Evolutionary conservation across 495 filamentous ascomycete species (phyloP).

Genomic region (Trichoderma asperelloides): DNA sequence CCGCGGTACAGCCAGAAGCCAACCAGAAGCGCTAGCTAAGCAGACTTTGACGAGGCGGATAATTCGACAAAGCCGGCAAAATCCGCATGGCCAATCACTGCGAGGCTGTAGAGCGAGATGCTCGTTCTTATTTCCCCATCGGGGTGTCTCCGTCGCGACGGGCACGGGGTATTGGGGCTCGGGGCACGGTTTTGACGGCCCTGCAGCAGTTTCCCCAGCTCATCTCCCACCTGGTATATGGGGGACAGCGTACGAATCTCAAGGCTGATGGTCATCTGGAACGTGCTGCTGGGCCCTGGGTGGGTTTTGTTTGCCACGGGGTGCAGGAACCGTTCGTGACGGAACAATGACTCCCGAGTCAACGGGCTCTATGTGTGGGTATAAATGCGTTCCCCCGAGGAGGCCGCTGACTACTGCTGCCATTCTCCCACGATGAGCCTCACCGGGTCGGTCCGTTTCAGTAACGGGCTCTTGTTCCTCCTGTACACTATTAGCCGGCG

Average conservation of each 20-base stretch:
- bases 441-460: conserved; percentile 5
- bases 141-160: background rate
- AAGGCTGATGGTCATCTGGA: background rate
- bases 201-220: background rate
- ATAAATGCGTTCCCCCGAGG: background rate
- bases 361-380: background rate
- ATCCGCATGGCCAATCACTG: background rate
- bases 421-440: background rate
- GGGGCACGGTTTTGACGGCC: background rate
- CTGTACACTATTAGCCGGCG: conserved; percentile 1
- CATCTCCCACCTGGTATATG: background rate
- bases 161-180: background rate
- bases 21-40: background rate
- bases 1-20: background rate
- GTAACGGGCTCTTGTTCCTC: background rate
- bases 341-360: background rate
- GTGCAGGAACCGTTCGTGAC: background rate
- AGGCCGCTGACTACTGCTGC: background rate
- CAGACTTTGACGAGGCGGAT: background rate
- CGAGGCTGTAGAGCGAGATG: background rate
- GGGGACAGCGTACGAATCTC: background rate
- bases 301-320: too few species aligned
- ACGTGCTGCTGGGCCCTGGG: too few species aligned
- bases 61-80: background rate
- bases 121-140: conserved; percentile 1